Percentiles rank a stretch among this genome's conserved stretches.
Evolutionary conservation across 2,329 filamentous ascomycete genomes (phyloP).

Genomic region (Aaosphaeria pasadenensis): DNA sequence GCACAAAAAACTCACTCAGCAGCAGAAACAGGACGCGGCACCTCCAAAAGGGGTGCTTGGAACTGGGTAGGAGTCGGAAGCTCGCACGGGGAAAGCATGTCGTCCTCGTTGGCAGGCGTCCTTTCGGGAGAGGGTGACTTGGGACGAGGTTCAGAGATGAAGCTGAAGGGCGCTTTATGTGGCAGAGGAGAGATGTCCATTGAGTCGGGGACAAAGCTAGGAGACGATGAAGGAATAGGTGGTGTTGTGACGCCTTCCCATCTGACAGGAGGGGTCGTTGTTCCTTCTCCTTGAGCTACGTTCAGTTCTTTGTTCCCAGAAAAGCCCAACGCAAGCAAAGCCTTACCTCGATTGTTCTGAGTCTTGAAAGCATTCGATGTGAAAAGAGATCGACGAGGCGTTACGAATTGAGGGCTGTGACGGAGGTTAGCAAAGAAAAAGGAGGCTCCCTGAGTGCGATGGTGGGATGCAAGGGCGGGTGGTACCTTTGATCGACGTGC

Average conservation of each 20-base stretch:
- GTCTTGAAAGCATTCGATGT: conserved; percentile 65
- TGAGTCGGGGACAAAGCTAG: conserved; percentile 65
- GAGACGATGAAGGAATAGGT: conserved; percentile 80
- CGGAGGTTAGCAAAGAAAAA: conserved; percentile 36
- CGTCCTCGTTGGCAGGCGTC: conserved; percentile 44
- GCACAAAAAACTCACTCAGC: conserved; percentile 30
- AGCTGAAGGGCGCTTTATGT: conserved; percentile 72
- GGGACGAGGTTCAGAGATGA: conserved; percentile 60
- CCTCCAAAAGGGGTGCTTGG: conserved; percentile 24
- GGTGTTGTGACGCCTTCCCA: conserved; percentile 76
- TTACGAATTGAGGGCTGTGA: conserved; percentile 74
- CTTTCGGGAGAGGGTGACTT: conserved; percentile 68
- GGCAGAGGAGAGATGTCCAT: conserved; percentile 93
- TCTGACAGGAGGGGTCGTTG: conserved; percentile 44
- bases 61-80: conserved; percentile 15
- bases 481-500: conserved; percentile 88
- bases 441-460: no score
- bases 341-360: conserved; percentile 59
- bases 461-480: conserved; percentile 20
- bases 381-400: conserved; percentile 81
- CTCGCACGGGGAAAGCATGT: conserved; percentile 40
- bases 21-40: conserved; percentile 33
- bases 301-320: conserved; percentile 24
- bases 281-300: conserved; percentile 33
- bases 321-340: background rate